Evolutionary conservation across 2,329 filamentous ascomycete genomes (phyloP).

Genomic region (Metarhizium sp.): DNA sequence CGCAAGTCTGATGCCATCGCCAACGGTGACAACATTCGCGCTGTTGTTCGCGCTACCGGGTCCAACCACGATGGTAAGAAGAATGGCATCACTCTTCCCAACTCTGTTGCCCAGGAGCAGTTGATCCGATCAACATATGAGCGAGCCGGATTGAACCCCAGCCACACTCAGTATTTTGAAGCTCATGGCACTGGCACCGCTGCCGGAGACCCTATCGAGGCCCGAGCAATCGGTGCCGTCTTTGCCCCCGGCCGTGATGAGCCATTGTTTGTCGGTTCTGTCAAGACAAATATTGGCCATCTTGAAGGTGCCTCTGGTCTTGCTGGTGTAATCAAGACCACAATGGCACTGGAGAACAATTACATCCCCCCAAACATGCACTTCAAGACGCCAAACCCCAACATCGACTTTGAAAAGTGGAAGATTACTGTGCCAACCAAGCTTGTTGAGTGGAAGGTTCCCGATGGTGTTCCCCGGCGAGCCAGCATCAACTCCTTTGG

Average conservation of each 20-base stretch:
- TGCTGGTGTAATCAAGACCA: conserved; percentile 14
- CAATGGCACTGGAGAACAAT: conserved; percentile 14
- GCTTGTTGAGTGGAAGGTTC: conserved; percentile 5
- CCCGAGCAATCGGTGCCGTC: conserved; percentile 11
- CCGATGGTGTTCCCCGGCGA: neutral
- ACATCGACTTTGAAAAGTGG: conserved; percentile 13
- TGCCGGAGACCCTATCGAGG: conserved; percentile 20
- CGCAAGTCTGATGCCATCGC: conserved; percentile 29
- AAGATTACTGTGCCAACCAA: conserved; percentile 6
- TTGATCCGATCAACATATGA: conserved; percentile 3
- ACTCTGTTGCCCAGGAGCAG: conserved; percentile 8
- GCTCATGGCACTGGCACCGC: conserved; percentile 31
- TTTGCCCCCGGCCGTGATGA: conserved; percentile 16
- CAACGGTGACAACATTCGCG: conserved; percentile 28
- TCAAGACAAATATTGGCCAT: conserved; percentile 19
- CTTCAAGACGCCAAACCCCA: conserved; percentile 14
- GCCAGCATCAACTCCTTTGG: conserved; percentile 26
- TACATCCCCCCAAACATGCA: conserved; percentile 14
- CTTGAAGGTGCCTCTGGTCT: conserved; percentile 15
- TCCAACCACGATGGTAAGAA: neutral
- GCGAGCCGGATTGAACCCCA: conserved; percentile 11
- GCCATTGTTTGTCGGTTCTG: conserved; percentile 14
- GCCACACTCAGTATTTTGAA: conserved; percentile 23
- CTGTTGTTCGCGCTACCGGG: neutral
- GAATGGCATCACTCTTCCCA: conserved; percentile 1